These are phyloP conservation scores for Puccinia hordei DNA, from an alignment of 1,284 basidiomycete genomes.

Conservation along the genomic window DNA sequence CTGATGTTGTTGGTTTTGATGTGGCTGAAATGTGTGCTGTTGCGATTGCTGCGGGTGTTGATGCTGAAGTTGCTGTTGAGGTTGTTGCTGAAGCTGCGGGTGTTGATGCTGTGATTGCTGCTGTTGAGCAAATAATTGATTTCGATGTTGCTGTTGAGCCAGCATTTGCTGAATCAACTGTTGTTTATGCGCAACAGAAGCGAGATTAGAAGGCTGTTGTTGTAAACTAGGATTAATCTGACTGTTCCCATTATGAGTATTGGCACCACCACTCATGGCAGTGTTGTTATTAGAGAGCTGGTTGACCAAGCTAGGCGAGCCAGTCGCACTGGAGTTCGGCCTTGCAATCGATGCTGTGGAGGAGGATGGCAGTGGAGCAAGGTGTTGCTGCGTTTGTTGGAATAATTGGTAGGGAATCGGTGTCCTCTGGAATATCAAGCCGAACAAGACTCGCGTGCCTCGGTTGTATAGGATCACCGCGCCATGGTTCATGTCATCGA, in stretches of 20 bases:
- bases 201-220: not conserved
- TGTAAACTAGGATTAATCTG: not conserved
- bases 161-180: conserved; percentile 7
- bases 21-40: not conserved
- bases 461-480: conserved; percentile 34
- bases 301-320: not conserved
- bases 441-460: not conserved
- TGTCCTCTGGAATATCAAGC: conserved; percentile 15
- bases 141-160: conserved; percentile 11
- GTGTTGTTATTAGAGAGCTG: conserved; percentile 8
- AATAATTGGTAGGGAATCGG: conserved; percentile 3
- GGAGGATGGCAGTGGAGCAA: not conserved
- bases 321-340: not conserved
- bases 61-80: not conserved
- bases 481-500: conserved; percentile 37
- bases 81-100: not conserved
- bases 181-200: not conserved
- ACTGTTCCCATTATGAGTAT: not conserved
- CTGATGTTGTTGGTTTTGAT: not conserved
- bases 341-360: not conserved
- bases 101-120: not conserved
- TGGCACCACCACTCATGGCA: too few species aligned
- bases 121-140: conserved; percentile 6
- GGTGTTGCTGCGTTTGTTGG: not conserved
- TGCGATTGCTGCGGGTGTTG: not conserved